Conservation (phyloP, 768 basidiomycete genomes). For the Serpula lacrymans region DNA sequence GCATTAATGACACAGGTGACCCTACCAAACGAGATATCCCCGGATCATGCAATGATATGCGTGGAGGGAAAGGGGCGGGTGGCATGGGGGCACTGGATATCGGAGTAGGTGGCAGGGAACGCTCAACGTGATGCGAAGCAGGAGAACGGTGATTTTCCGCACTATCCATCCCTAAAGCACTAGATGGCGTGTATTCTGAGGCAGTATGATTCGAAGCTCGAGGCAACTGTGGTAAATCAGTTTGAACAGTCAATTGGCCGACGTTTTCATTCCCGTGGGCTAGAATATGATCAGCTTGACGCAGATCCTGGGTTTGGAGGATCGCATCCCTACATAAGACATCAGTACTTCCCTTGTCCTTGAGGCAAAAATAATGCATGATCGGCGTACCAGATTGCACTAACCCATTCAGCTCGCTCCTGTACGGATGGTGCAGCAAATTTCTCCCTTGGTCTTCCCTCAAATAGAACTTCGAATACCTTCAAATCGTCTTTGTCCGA, state of each 20-base stretch:
- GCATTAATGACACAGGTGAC: too few relatives aligned
- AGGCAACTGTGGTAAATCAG: constrained; percentile 10
- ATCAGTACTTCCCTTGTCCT: too few relatives aligned
- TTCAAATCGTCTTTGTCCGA: constrained; percentile 41
- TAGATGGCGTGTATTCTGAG: constrained; percentile 27
- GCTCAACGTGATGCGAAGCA: too few relatives aligned
- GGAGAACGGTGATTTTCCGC: too few relatives aligned
- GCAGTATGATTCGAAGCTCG: constrained; percentile 12
- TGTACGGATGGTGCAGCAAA: constrained; percentile 61
- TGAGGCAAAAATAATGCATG: not conserved
- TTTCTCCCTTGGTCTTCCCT: constrained; percentile 47
- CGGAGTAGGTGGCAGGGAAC: constrained; percentile 21
- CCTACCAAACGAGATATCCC: too few relatives aligned
- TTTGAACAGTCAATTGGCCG: constrained; percentile 17
- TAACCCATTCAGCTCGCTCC: constrained; percentile 72
- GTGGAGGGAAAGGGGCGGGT: not conserved
- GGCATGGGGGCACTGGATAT: constrained; percentile 20
- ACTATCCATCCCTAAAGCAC: constrained; percentile 10
- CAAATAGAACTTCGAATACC: constrained; percentile 65
- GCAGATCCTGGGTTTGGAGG: constrained; percentile 36
- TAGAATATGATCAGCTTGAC: not conserved
- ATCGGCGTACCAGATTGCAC: constrained; percentile 60
- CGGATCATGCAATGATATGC: too few relatives aligned
- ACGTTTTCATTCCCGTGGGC: too few relatives aligned
- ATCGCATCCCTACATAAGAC: constrained; percentile 51